Percentiles rank a stretch among this genome's conserved stretches.
Conservation (phyloP, 768 basidiomycete species). For the Dentipellis sp. region DNA sequence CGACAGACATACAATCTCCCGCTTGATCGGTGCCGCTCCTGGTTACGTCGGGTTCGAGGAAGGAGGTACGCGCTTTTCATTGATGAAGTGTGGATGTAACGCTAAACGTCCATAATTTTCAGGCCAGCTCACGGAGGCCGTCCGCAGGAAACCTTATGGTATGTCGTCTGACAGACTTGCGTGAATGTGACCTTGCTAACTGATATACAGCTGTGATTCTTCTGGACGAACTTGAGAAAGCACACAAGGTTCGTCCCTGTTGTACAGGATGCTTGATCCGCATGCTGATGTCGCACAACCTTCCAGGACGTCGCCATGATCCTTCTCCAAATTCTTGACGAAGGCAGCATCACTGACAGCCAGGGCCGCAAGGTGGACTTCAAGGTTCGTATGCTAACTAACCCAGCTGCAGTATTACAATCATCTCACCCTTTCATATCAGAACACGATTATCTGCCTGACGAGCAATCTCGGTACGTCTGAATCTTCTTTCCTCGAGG, state of each 20-base stretch:
- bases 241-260: slow-evolving; percentile 58
- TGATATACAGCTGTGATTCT: slow-evolving; percentile 43
- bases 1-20: slow-evolving; percentile 84
- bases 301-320: slow-evolving; percentile 79
- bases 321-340: slow-evolving; percentile 83
- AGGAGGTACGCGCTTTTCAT: slow-evolving; percentile 35
- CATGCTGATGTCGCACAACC: background rate
- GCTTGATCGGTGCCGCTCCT: slow-evolving; percentile 87
- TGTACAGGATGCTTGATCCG: background rate
- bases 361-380: slow-evolving; percentile 91
- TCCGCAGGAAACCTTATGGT: slow-evolving; percentile 53
- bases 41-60: slow-evolving; percentile 81
- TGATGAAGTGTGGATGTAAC: too few relatives aligned
- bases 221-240: slow-evolving; percentile 64
- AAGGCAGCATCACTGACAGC: slow-evolving; percentile 83
- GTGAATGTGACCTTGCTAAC: background rate
- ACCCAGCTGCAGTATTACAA: background rate
- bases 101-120: background rate
- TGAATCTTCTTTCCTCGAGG: background rate
- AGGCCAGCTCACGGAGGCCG: slow-evolving; percentile 60
- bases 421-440: background rate
- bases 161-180: slow-evolving; percentile 1
- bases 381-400: slow-evolving; percentile 37
- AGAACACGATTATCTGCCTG: slow-evolving; percentile 88
- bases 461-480: slow-evolving; percentile 72